phyloP scores from a whole-genome alignment of 1,284 basidiomycete genomes.

The Apiotrichum montevideense region DNA sequence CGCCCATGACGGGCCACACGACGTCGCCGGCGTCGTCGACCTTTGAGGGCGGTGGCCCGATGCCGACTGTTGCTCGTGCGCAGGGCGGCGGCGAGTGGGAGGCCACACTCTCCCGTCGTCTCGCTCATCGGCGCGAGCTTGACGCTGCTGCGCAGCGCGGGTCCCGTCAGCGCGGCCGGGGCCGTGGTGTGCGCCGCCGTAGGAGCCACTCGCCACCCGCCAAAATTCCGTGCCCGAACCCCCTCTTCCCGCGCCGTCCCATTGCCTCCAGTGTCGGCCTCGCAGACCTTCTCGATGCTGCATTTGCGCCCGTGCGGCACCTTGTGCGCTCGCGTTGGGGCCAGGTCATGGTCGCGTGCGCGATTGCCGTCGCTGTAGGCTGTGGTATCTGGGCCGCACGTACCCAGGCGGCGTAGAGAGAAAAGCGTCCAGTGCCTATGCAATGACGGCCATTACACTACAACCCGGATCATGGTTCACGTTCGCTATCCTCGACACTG shows the following conservation, averaged over 20 bases:
- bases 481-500: no score
- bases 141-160: constrained; percentile 9
- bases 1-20: constrained; percentile 6
- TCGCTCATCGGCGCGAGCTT: constrained; percentile 32
- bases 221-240: constrained; percentile 1
- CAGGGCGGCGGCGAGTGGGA: constrained; percentile 42
- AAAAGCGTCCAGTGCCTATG: neutral
- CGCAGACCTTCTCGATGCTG: constrained; percentile 5
- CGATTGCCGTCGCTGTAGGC: constrained; percentile 17
- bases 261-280: constrained; percentile 4
- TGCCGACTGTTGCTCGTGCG: constrained; percentile 38
- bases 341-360: constrained; percentile 15
- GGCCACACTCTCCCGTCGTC: constrained; percentile 33
- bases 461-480: no score
- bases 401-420: neutral
- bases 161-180: neutral
- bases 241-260: constrained; percentile 12
- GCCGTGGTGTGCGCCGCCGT: neutral
- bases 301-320: constrained; percentile 11
- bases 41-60: constrained; percentile 15
- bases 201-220: constrained; percentile 1
- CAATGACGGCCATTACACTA: no score
- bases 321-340: constrained; percentile 5
- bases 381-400: constrained; percentile 16
- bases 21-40: constrained; percentile 17